Evolutionary conservation across 2,329 filamentous ascomycete species (phyloP).

Genomic region (Ceratocystis cacaofunesta): DNA sequence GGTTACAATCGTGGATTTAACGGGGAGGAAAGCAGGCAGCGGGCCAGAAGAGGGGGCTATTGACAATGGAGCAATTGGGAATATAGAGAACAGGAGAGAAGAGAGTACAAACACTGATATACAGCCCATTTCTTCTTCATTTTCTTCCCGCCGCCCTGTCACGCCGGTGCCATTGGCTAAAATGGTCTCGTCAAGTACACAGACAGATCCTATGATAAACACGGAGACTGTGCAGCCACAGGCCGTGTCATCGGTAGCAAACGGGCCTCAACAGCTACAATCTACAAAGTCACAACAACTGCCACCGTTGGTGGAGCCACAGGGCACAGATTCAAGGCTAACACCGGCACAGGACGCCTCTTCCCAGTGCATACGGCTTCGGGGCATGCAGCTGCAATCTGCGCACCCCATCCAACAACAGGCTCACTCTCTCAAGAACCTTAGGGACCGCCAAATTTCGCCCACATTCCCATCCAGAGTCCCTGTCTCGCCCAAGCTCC

Average conservation of each 20-base stretch:
- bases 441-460: background rate
- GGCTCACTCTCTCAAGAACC: background rate
- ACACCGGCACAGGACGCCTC: no score
- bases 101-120: background rate
- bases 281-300: background rate
- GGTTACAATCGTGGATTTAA: background rate
- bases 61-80: background rate
- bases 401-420: background rate
- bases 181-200: constrained; percentile 3
- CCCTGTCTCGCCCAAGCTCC: constrained; percentile 9
- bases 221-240: background rate
- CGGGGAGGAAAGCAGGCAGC: background rate
- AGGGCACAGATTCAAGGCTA: no score
- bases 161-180: background rate
- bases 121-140: background rate
- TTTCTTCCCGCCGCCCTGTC: background rate
- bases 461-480: background rate
- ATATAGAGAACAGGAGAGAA: background rate
- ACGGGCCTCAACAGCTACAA: background rate
- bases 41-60: background rate
- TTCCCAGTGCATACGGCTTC: no score
- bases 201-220: background rate
- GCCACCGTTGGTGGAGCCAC: background rate
- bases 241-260: background rate
- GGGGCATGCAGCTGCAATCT: background rate